These are phyloP conservation scores for Penicillium rolfsii DNA, from an alignment of 2,329 filamentous ascomycete species.

Conservation along the genomic window DNA sequence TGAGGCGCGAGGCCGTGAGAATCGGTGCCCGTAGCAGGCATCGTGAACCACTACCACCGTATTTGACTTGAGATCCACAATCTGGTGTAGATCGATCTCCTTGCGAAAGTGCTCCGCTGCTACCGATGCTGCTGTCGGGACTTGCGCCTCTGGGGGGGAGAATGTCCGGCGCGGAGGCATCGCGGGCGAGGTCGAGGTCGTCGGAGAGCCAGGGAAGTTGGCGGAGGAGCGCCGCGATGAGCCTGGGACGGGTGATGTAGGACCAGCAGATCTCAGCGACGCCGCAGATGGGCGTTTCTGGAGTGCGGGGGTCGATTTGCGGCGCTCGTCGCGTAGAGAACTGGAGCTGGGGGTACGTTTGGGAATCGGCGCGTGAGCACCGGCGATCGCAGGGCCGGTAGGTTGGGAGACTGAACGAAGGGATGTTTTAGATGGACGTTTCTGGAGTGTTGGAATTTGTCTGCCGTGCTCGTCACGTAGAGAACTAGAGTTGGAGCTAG, in stretches of 20 bases:
- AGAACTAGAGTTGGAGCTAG: conserved; percentile 40
- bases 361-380: conserved; percentile 24
- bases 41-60: conserved; percentile 89
- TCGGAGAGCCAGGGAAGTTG: conserved; percentile 34
- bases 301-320: conserved; percentile 40
- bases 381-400: background rate
- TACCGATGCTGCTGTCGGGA: conserved; percentile 57
- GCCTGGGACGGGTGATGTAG: conserved; percentile 36
- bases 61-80: conserved; percentile 51
- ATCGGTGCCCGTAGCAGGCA: conserved; percentile 92
- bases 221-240: conserved; percentile 42
- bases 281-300: conserved; percentile 45
- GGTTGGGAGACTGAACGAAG: conserved; percentile 34
- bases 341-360: conserved; percentile 40
- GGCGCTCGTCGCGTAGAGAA: conserved; percentile 43
- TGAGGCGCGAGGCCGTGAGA: conserved; percentile 77
- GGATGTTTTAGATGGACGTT: conserved; percentile 43
- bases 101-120: conserved; percentile 70
- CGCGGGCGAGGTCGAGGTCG: conserved; percentile 24
- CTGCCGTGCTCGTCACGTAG: conserved; percentile 42
- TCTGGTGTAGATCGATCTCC: conserved; percentile 68
- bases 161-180: conserved; percentile 35
- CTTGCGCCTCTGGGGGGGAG: conserved; percentile 27
- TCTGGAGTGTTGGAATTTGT: conserved; percentile 41
- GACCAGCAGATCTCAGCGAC: conserved; percentile 42